Evolutionary conservation across 148 eudicot species (phyloP), one percentile per base, ranked within the genome.

Genomic region (Rhododendron griersonianum): DNA sequence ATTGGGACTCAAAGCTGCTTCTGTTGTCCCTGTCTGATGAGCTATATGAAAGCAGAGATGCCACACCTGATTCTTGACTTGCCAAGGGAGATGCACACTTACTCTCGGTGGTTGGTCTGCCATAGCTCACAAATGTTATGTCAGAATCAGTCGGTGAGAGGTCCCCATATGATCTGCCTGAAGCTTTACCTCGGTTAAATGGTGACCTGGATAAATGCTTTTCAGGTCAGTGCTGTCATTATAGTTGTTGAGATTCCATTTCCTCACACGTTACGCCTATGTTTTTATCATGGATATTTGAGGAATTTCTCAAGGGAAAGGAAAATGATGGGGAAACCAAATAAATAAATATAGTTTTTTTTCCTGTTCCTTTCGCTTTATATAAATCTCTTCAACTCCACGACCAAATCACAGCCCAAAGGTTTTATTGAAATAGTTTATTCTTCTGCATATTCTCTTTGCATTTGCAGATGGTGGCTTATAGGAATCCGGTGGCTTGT

Each of bases 61-160:
- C 85, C 4, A 81, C 76, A 23, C 81, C 84, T 19, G 61, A 87
- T 1, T 95, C 96, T 21, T 83, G 86, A 28, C 84, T 82, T 47
- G 90, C 92, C 16, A 84, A 78, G 7, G 87, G 84, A 74, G 78
- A 85, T 18, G 91, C 83, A 79, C 86, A 87, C n/a, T 69, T 74
- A 35, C 88, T 86, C 6, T 95, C 96, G 5, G 81, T 85, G 92
- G 89, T 93, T 81, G 91, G 94, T 88, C 95, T 90, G 7, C 86
- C 77, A 15, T 93, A 81, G 89, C 93, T 86, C 80, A 95, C 98
- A 81, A 89, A 95, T 63, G 95, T 92, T 88, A 93, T 93, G 84
- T 96, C 96, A 16, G 86, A 53, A 11, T 95, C 93, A 4, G 89
- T 87, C 84, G 84, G n/a, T 1, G 92, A 84, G 67, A 93, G 55